Evolutionary conservation across 2,329 filamentous ascomycete species (phyloP), one percentile per base, ranked within the genome.

Genomic region (Chaetothyriales sp.): DNA sequence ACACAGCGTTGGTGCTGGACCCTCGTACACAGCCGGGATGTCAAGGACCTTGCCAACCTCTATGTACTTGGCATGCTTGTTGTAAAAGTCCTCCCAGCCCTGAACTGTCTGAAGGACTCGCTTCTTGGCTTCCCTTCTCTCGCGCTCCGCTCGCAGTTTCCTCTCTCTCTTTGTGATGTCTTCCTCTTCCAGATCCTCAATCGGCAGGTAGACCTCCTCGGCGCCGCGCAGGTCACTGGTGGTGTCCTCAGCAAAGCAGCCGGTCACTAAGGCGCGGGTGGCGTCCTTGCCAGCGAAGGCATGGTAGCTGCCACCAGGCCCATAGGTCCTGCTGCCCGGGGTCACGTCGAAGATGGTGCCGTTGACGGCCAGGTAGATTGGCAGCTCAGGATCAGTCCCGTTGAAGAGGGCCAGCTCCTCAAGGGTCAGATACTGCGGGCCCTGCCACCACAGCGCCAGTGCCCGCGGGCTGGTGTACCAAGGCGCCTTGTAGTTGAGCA

Each of bases 211-310:
- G 78, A 93, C 92, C 56, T 81, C 77, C 70, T 96, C 92, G 3
- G 86, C 83, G 45, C 92, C 92, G 54, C 85, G 78, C 65, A 95
- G 70, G 69, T 98, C 92, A 2, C 84, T 76, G 1, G 82, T 92
- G 28, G 81, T 73, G 72, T 98, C 92, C 56, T 87, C 83, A 42
- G 78, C 72, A 70, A 98, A 98, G 67, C 92, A 98, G 18, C 86
- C 87, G 1, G 92, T 96, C 8, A 98, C 81, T 67, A 88, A 98
- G 18, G 83, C 87, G 47, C 92, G 83, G 12, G 84, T 80, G 32
- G 90, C 89, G 68, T 98, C 92, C 55, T 76, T 76, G 54, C 90
- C 92, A 0, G 88, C 79, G 66, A 98, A 95, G 69, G 84, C 82
- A 62, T 81, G 76, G 73, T 98, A 98, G 39, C 80, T 80, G 3